Conservation (phyloP, 352 stramenopile species). For the Phytophthora cryptogea region DNA sequence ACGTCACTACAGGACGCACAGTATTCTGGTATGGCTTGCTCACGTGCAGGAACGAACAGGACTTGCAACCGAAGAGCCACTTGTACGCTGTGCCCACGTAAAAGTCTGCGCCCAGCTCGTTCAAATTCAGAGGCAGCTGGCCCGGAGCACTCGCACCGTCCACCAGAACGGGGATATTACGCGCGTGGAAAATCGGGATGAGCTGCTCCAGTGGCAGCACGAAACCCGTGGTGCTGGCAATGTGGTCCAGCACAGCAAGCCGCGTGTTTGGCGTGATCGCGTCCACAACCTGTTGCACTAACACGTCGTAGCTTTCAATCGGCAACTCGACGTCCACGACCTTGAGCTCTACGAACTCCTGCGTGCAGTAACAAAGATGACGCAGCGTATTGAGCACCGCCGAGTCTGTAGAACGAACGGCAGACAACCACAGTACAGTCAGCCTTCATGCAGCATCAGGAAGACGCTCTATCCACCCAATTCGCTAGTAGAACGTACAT, state of each 20-base stretch:
- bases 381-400: conserved; percentile 84
- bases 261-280: conserved; percentile 86
- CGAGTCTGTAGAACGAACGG: conserved; percentile 47
- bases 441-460: conserved; percentile 1
- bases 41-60: conserved; percentile 86
- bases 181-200: conserved; percentile 79
- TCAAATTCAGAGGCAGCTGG: conserved; percentile 74
- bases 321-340: conserved; percentile 82
- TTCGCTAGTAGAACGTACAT: conserved; percentile 46
- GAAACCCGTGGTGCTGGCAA: conserved; percentile 77
- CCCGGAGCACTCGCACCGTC: conserved; percentile 79
- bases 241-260: conserved; percentile 84
- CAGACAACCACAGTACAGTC: conserved; percentile 6
- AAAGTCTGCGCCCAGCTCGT: conserved; percentile 72
- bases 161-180: conserved; percentile 78
- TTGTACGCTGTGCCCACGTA: conserved; percentile 88
- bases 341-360: conserved; percentile 90
- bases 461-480: background rate
- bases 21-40: conserved; percentile 76
- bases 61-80: conserved; percentile 89
- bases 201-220: conserved; percentile 83
- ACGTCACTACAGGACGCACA: conserved; percentile 81
- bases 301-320: conserved; percentile 65
- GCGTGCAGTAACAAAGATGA: conserved; percentile 85
- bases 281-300: conserved; percentile 71